These are phyloP conservation scores for Xylaria polymorpha DNA, from an alignment of 2,329 filamentous ascomycete species.

Conservation along the genomic window DNA sequence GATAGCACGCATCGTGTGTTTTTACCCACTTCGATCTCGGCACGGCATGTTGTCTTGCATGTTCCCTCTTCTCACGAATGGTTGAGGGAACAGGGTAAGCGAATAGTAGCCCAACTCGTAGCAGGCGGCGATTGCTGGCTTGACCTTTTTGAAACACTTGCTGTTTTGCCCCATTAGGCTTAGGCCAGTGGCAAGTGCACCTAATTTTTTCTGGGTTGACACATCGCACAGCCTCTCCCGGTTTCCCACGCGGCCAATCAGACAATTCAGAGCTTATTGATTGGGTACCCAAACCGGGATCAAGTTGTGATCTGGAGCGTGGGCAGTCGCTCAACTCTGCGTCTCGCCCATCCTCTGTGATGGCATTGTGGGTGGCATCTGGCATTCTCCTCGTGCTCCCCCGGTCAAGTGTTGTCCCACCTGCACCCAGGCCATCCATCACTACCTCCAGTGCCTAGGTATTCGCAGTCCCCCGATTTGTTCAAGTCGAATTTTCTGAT, in stretches of 20 bases:
- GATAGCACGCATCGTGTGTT: conserved; percentile 25
- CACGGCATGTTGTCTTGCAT: conserved; percentile 40
- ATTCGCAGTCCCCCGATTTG: conserved; percentile 37
- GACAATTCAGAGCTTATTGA: conserved; percentile 38
- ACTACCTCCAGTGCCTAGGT: background rate
- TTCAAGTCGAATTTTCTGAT: conserved; percentile 55
- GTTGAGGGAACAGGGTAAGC: conserved; percentile 31
- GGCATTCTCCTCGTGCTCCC: conserved; percentile 25
- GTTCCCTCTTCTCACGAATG: conserved; percentile 30
- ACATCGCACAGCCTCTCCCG: conserved; percentile 34
- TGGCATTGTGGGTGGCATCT: conserved; percentile 18
- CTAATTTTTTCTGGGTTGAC: conserved; percentile 35
- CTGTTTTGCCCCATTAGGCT: conserved; percentile 38
- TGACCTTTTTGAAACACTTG: conserved; percentile 31
- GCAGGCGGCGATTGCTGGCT: conserved; percentile 10
- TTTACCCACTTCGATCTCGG: conserved; percentile 28
- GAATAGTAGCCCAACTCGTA: conserved; percentile 26
- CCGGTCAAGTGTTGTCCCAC: conserved; percentile 28
- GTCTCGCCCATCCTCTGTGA: conserved; percentile 19
- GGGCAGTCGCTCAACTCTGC: conserved; percentile 7
- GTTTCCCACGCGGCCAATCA: conserved; percentile 40
- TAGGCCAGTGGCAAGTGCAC: conserved; percentile 29
- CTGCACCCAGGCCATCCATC: conserved; percentile 24
- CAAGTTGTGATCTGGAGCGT: conserved; percentile 41
- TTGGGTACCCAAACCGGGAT: conserved; percentile 34